Conservation (phyloP, 306 rosid species). For the Quercus parvula region DNA sequence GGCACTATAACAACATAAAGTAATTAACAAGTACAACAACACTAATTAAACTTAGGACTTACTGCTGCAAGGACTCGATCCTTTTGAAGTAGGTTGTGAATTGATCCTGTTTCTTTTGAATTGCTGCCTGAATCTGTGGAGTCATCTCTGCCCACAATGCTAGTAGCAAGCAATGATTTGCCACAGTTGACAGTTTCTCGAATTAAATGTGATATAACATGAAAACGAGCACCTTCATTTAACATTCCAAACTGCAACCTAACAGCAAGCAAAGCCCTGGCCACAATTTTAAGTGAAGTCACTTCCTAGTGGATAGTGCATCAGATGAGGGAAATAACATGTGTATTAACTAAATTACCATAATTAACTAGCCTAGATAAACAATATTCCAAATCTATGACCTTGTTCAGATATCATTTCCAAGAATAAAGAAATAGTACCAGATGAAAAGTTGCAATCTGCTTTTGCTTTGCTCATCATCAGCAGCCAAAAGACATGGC, state of each 20-base stretch:
- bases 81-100: conserved; percentile 82
- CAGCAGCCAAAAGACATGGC: conserved; percentile 80
- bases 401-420: conserved; percentile 5
- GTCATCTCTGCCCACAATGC: conserved; percentile 70
- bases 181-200: conserved; percentile 81
- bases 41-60: conserved; percentile 36
- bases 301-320: conserved; percentile 19
- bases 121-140: conserved; percentile 40
- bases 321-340: not conserved
- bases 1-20: not conserved
- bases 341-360: not conserved
- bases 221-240: conserved; percentile 90
- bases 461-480: conserved; percentile 93
- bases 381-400: conserved; percentile 7
- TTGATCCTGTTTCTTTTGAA: conserved; percentile 63
- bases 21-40: not conserved
- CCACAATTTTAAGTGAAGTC: conserved; percentile 34
- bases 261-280: conserved; percentile 88
- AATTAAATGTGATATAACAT: conserved; percentile 85
- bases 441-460: conserved; percentile 92
- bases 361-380: not conserved
- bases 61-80: conserved; percentile 92
- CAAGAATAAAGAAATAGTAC: conserved; percentile 38
- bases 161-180: conserved; percentile 85
- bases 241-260: conserved; percentile 80